Evolutionary conservation across 2,329 filamentous ascomycete species (phyloP).

Genomic region (Cladosporium sp.): DNA sequence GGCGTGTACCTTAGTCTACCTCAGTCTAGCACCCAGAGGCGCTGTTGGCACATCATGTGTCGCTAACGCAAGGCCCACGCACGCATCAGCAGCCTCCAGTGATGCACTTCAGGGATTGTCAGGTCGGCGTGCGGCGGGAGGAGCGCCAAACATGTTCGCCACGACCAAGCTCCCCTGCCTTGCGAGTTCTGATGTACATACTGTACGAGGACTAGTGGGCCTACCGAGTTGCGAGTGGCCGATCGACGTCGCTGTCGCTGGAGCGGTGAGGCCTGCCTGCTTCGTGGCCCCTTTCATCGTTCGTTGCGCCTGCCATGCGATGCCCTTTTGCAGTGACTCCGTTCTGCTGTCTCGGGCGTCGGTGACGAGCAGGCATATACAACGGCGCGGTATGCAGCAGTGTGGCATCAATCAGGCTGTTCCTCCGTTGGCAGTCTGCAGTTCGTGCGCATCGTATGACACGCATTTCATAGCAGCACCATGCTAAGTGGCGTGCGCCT

Average conservation of each 20-base stretch:
- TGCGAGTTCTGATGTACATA: background rate
- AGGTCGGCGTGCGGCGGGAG: constrained; percentile 16
- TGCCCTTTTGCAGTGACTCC: background rate
- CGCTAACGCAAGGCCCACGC: constrained; percentile 14
- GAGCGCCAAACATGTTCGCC: constrained; percentile 23
- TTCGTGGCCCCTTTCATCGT: constrained; percentile 18
- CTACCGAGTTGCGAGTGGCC: background rate
- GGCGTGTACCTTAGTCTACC: background rate
- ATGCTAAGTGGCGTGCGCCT: constrained; percentile 1
- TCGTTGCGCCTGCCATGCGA: background rate
- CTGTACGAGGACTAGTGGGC: background rate
- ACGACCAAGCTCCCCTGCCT: constrained; percentile 16
- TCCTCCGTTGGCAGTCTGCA: background rate
- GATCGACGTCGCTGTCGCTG: background rate
- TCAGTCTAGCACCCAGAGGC: background rate
- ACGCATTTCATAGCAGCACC: background rate
- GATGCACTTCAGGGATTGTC: constrained; percentile 13
- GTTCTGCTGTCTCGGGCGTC: background rate
- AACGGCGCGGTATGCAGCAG: constrained; percentile 5
- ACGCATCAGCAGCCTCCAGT: background rate
- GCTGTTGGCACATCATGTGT: background rate
- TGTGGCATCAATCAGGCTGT: background rate
- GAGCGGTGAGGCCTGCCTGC: constrained; percentile 27
- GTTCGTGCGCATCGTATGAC: constrained; percentile 11
- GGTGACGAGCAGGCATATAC: background rate